These are phyloP conservation scores for Chaetomium sp. DNA, from an alignment of 2,329 filamentous ascomycete genomes.

Conservation along the genomic window DNA sequence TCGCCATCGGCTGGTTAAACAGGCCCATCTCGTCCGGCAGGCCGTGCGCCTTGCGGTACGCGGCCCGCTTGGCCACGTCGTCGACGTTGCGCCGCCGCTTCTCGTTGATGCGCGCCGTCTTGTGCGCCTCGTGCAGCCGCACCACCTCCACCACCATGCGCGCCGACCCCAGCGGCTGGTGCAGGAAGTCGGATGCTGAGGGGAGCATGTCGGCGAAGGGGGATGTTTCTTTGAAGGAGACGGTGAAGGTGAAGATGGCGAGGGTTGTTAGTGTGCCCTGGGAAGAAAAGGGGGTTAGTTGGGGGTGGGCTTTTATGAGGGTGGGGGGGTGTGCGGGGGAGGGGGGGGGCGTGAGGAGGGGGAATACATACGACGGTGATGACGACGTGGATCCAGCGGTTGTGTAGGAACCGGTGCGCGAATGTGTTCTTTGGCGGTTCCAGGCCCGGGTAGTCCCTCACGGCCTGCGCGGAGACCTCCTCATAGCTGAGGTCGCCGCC, in stretches of 20 bases:
- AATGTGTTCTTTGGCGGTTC: constrained; percentile 83
- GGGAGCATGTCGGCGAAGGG: constrained; percentile 81
- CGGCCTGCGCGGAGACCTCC: constrained; percentile 66
- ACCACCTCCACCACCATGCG: constrained; percentile 71
- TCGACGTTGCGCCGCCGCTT: constrained; percentile 73
- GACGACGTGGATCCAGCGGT: constrained; percentile 71
- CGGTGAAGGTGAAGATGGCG: constrained; percentile 70
- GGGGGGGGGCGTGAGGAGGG: neutral
- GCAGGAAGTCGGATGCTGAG: constrained; percentile 65
- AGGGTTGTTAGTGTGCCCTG: constrained; percentile 69
- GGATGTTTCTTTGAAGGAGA: constrained; percentile 78
- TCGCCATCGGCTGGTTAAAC: constrained; percentile 43
- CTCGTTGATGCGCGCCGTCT: constrained; percentile 68
- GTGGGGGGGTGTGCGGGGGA: neutral
- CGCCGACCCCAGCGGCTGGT: constrained; percentile 69
- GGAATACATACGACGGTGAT: constrained; percentile 74
- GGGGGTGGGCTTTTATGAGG: neutral
- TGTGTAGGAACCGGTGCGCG: constrained; percentile 82
- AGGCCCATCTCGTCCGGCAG: constrained; percentile 63
- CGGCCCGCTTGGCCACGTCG: constrained; percentile 82
- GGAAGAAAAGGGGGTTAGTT: neutral
- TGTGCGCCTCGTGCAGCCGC: constrained; percentile 73
- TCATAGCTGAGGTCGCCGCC: constrained; percentile 69
- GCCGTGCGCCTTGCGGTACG: constrained; percentile 85
- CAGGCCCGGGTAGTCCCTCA: constrained; percentile 81